Evolutionary conservation across 441 rosid species (phyloP).

Genomic region (Raphanus hybrid): DNA sequence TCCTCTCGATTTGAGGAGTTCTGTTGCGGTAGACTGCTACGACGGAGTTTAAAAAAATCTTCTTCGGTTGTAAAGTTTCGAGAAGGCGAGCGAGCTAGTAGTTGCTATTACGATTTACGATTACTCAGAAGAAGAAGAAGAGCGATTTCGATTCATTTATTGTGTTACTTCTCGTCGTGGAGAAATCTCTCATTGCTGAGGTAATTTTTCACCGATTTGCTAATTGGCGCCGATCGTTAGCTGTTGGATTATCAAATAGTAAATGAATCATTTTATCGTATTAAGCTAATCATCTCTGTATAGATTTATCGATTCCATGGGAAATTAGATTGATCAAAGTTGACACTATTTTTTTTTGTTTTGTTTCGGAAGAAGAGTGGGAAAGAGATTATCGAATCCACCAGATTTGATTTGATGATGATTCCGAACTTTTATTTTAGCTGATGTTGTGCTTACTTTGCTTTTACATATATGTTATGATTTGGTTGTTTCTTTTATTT

Average conservation of each 20-base stretch:
- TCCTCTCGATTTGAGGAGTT: conserved; percentile 34
- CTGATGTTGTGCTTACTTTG: conserved; percentile 9
- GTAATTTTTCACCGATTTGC: conserved; percentile 16
- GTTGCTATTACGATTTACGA: conserved; percentile 17
- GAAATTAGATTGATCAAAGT: neutral
- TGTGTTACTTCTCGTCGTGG: neutral
- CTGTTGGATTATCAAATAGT: neutral
- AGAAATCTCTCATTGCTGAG: conserved; percentile 37
- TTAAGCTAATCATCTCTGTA: too few relatives aligned
- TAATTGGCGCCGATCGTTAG: conserved; percentile 5
- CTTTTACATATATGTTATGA: neutral
- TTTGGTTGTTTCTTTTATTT: neutral
- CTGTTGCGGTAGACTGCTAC: conserved; percentile 34
- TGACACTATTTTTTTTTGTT: neutral
- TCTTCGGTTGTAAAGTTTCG: neutral
- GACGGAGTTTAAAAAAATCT: conserved; percentile 12
- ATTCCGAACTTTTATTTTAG: neutral
- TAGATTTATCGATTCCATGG: too few relatives aligned
- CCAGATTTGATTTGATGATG: neutral
- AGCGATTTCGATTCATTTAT: conserved; percentile 12
- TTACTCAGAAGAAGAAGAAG: neutral
- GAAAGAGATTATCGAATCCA: neutral
- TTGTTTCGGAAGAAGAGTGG: neutral
- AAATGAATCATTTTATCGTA: neutral
- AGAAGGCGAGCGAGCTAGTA: conserved; percentile 2